Evolutionary conservation across 139 green algal genomes (phyloP), one percentile per base, ranked within the genome.

Genomic region (Gonium pectorale): DNA sequence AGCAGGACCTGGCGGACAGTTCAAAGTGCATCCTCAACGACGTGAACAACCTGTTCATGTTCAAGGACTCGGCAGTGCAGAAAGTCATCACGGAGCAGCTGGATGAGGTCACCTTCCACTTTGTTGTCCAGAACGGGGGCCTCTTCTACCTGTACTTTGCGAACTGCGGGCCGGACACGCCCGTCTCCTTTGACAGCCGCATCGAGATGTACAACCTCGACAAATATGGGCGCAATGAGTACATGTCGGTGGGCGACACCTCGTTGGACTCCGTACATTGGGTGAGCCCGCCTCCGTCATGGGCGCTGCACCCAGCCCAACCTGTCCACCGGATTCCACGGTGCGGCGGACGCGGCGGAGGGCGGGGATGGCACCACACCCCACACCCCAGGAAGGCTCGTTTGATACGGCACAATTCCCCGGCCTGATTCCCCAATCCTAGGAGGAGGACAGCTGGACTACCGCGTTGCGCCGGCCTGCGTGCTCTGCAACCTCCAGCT

Each of bases 211-310:
- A 96, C 92, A 97, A 95, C 80, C 52, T 94, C 2, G 70, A 91
- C 15, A 33, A 33, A 19, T 56, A 87, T n/a, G 93, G 94, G 1
- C 72, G 86, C 4, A 92, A 89, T 54, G 94, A 98, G 86, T 99
- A 97, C 86, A 90, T 99, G 59, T 95, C 95, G 3, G 89, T 98
- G 11, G 97, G 97, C 11, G 95, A 99, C 63, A 95, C 92, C 27
- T 87, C 93, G 80, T 89, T 99, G 52, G 95, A 96, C 40, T 85
- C 80, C 11, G 81, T 99, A 31, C 99, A 97, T 89, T 94, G 96
- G 91, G 91, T 98, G 78, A 90, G 93, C n/a, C n/a, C n/a, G n/a
- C n/a, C n/a, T n/a, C n/a, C n/a, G n/a, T n/a, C n/a, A n/a, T n/a
- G n/a, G n/a, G n/a, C n/a, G n/a, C n/a, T n/a, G n/a, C n/a, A n/a